phyloP scores from a whole-genome alignment of 805 yeast genomes.

The Cyberlindnera mississippiensis region DNA sequence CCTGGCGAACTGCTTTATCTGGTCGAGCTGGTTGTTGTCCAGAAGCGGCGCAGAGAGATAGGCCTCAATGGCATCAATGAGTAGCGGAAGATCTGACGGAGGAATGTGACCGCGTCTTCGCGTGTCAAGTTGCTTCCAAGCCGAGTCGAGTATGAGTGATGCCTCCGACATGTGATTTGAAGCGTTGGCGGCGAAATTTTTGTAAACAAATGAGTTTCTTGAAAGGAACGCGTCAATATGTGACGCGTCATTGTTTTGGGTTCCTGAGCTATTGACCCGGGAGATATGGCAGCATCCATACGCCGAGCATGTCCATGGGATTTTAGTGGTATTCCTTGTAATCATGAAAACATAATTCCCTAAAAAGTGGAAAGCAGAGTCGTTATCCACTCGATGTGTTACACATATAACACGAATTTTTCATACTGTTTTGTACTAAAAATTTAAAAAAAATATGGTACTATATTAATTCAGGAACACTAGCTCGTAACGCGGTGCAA shows the following conservation, averaged over 20 bases:
- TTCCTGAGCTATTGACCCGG: too few relatives aligned
- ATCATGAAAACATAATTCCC: too few relatives aligned
- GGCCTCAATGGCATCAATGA: slow-evolving; percentile 23
- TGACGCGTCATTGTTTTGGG: slow-evolving; percentile 1
- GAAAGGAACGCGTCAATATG: not conserved
- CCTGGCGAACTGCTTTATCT: slow-evolving; percentile 28
- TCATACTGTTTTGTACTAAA: too few relatives aligned
- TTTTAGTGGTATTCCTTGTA: too few relatives aligned
- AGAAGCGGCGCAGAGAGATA: slow-evolving; percentile 22
- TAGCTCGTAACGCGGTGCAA: too few relatives aligned
- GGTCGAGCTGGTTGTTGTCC: slow-evolving; percentile 26
- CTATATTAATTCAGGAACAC: too few relatives aligned
- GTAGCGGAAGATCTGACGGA: slow-evolving; percentile 19
- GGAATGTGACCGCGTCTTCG: slow-evolving; percentile 17
- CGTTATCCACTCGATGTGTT: too few relatives aligned
- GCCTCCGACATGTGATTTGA: slow-evolving; percentile 9
- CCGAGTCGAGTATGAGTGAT: slow-evolving; percentile 15
- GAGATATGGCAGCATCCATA: too few relatives aligned
- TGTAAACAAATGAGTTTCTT: not conserved
- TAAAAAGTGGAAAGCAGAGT: too few relatives aligned
- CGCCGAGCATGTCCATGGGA: too few relatives aligned
- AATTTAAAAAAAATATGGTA: too few relatives aligned
- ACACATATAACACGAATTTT: too few relatives aligned
- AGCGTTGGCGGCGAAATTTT: not conserved
- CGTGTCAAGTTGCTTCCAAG: slow-evolving; percentile 25